phyloP scores from a whole-genome alignment of 1,139 yeast genomes.

The Candida tetrigidarum region DNA sequence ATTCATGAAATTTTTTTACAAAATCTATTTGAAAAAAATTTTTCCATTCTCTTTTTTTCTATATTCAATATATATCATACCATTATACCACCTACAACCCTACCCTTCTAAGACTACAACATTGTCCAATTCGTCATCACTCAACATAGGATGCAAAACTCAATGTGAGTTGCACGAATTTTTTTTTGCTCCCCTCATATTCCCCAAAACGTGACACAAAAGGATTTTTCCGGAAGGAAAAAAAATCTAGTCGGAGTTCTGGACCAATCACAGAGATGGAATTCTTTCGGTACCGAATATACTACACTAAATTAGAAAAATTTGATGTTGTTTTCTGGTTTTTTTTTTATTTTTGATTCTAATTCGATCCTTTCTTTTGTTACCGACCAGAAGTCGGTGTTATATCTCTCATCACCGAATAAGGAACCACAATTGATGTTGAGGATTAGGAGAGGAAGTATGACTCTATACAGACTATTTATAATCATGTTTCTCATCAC shows the following conservation, averaged over 20 bases:
- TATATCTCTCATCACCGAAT: background rate
- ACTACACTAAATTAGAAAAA: background rate
- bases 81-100: too few relatives aligned
- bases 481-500: too few relatives aligned
- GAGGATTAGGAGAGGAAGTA: background rate
- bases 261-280: slow-evolving; percentile 1
- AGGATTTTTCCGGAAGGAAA: slow-evolving; percentile 2
- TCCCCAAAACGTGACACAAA: background rate
- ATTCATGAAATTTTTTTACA: too few relatives aligned
- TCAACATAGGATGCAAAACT: background rate
- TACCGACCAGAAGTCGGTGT: background rate
- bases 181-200: slow-evolving; percentile 3
- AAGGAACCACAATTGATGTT: too few relatives aligned
- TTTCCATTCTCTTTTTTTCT: too few relatives aligned
- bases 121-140: too few relatives aligned
- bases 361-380: background rate
- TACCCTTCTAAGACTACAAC: too few relatives aligned
- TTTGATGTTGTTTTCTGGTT: background rate
- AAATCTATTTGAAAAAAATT: too few relatives aligned
- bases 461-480: too few relatives aligned
- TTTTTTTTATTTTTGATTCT: too few relatives aligned
- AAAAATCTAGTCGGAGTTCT: slow-evolving; percentile 3
- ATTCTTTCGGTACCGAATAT: slow-evolving; percentile 6
- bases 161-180: background rate
- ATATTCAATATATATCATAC: too few relatives aligned